Conservation (phyloP, 768 basidiomycete genomes). For the Boletus barrowsii region DNA sequence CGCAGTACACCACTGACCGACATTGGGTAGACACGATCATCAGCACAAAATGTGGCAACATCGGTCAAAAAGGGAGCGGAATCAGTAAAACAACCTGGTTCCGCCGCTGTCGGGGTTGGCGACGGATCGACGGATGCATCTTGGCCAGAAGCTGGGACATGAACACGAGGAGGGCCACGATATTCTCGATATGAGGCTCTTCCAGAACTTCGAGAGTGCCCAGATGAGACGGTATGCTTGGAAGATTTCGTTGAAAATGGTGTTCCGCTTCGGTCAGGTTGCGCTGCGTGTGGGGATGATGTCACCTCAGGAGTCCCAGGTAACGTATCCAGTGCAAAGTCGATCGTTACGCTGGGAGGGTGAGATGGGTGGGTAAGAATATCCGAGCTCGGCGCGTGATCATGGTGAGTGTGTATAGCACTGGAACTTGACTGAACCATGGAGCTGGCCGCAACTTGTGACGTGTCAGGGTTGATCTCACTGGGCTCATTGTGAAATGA, state of each 20-base stretch:
- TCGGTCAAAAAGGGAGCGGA: background rate
- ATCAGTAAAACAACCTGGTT: background rate
- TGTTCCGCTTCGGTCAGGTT: conserved; percentile 1
- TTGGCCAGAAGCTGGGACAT: conserved; percentile 1
- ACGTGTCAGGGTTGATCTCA: background rate
- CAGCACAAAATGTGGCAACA: conserved; percentile 1
- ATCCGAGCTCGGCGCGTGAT: background rate
- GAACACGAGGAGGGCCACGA: conserved; percentile 12
- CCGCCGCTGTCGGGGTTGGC: background rate
- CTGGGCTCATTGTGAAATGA: conserved; percentile 18
- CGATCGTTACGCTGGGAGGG: background rate
- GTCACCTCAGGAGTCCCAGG: background rate
- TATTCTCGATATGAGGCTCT: conserved; percentile 21
- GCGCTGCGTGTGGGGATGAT: background rate
- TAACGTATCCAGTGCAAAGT: background rate
- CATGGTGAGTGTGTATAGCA: background rate
- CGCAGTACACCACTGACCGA: conserved; percentile 7
- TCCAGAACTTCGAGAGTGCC: conserved; percentile 17
- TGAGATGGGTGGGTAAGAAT: background rate
- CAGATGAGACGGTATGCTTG: conserved; percentile 14
- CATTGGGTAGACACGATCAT: conserved; percentile 16
- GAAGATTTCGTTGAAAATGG: conserved; percentile 16
- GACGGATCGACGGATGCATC: too few species aligned
- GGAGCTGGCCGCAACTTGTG: background rate
- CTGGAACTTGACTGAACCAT: background rate